phyloP scores from a whole-genome alignment of 176 grass and related monocot genomes.

The Eleusine indica region DNA sequence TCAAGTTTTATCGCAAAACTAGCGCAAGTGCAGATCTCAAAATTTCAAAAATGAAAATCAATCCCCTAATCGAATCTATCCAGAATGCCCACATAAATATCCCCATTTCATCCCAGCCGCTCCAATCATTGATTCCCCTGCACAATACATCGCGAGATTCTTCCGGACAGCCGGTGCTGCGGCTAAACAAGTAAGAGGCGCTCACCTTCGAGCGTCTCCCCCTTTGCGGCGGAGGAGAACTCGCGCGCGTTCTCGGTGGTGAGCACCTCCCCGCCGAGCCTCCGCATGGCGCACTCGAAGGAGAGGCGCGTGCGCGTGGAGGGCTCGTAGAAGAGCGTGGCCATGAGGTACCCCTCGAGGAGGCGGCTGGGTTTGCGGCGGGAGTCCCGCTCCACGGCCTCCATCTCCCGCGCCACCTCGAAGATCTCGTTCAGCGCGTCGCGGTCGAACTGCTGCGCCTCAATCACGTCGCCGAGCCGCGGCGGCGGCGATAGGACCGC shows the following conservation, averaged over 20 bases:
- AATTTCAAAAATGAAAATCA: neutral
- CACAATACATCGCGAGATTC: too few relatives aligned
- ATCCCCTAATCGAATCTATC: neutral
- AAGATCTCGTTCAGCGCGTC: conserved; percentile 74
- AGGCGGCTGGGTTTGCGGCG: conserved; percentile 55
- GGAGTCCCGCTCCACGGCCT: conserved; percentile 63
- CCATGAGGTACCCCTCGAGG: conserved; percentile 88
- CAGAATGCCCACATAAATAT: neutral
- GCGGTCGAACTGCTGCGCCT: conserved; percentile 84
- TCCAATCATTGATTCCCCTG: neutral
- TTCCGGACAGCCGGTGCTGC: neutral
- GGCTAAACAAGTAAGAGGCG: neutral
- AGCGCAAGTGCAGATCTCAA: neutral
- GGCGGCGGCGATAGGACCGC: neutral
- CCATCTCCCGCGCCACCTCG: conserved; percentile 88
- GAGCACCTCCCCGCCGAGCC: conserved; percentile 84
- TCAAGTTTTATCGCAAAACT: neutral
- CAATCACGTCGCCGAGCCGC: conserved; percentile 78
- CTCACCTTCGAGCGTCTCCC: conserved; percentile 90
- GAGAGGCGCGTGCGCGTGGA: conserved; percentile 89
- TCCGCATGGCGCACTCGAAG: conserved; percentile 88
- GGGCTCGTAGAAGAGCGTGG: conserved; percentile 93
- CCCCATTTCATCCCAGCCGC: neutral
- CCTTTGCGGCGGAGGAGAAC: conserved; percentile 96
- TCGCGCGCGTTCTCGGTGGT: conserved; percentile 99